A percentile compares a stretch with the other conserved stretches of the same genome.
These are phyloP conservation scores for Xerocomus nothofagi DNA, from an alignment of 1,284 basidiomycete species.

Conservation along the genomic window DNA sequence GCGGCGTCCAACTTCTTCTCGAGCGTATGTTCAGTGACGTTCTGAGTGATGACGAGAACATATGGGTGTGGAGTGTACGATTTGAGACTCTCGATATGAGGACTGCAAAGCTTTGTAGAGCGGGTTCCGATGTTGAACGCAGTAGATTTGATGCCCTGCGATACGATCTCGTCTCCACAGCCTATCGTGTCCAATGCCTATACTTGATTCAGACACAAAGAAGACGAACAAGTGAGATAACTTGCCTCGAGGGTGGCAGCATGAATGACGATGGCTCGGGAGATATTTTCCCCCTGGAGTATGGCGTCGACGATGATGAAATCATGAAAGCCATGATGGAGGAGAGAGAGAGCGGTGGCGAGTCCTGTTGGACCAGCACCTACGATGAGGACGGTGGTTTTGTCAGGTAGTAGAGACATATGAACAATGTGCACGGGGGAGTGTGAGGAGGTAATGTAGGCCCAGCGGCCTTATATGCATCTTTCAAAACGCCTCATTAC, in stretches of 20 bases:
- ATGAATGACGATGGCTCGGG: conserved; percentile 43
- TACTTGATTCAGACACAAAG: neutral
- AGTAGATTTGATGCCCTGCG: conserved; percentile 38
- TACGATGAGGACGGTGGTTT: conserved; percentile 30
- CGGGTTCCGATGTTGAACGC: conserved; percentile 35
- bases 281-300: conserved; percentile 29
- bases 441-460: neutral
- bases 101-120: conserved; percentile 28
- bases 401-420: conserved; percentile 32
- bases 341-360: conserved; percentile 21
- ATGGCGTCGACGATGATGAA: conserved; percentile 47
- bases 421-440: neutral
- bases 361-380: conserved; percentile 34
- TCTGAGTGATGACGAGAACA: conserved; percentile 45
- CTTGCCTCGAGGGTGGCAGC: conserved; percentile 42
- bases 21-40: conserved; percentile 45
- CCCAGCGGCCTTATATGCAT: neutral
- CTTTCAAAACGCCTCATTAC: neutral
- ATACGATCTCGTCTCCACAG: conserved; percentile 41
- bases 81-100: conserved; percentile 35
- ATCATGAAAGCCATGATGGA: conserved; percentile 42
- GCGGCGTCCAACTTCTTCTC: conserved; percentile 35
- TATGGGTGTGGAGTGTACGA: conserved; percentile 46
- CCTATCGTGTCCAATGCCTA: conserved; percentile 49
- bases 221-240: neutral